Evolutionary conservation across 1,284 basidiomycete species (phyloP).

Genomic region (Ustilago curta): DNA sequence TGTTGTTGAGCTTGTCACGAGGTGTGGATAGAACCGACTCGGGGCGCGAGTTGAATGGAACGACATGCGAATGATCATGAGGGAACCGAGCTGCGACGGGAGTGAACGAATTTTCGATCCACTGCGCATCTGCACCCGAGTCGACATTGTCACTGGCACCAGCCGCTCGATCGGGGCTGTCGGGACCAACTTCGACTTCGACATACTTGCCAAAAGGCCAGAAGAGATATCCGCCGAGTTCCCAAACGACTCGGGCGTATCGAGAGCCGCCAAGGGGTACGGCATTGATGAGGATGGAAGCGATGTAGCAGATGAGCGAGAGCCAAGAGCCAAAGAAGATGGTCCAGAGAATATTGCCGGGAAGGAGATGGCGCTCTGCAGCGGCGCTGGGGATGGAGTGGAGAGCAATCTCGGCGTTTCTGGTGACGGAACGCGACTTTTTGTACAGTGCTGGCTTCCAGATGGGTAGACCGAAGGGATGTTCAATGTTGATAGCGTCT

Average conservation of each 20-base stretch:
- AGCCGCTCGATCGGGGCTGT: constrained; percentile 55
- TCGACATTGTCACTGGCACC: constrained; percentile 18
- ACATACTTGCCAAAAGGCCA: constrained; percentile 99
- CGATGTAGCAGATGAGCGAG: constrained; percentile 77
- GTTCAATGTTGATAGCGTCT: constrained; percentile 96
- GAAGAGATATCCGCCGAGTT: constrained; percentile 92
- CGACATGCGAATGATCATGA: constrained; percentile 56
- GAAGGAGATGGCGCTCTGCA: constrained; percentile 87
- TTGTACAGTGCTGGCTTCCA: constrained; percentile 99
- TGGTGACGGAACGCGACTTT: constrained; percentile 94
- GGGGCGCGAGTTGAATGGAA: constrained; percentile 55
- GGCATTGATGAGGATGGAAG: constrained; percentile 79
- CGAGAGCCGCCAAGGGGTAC: constrained; percentile 81
- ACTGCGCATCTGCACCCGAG: constrained; percentile 22
- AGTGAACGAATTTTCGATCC: constrained; percentile 71
- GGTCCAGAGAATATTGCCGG: constrained; percentile 91
- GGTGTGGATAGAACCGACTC: constrained; percentile 28
- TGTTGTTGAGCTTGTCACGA: constrained; percentile 32
- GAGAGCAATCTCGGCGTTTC: constrained; percentile 92
- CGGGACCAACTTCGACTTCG: constrained; percentile 76
- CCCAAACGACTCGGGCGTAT: constrained; percentile 88
- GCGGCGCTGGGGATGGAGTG: constrained; percentile 92
- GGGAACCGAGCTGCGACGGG: constrained; percentile 61
- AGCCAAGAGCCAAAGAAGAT: constrained; percentile 87
- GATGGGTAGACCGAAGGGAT: constrained; percentile 98